These are phyloP conservation scores for Metschnikowia corniflorae DNA, from an alignment of 805 yeast species.

Conservation along the genomic window DNA sequence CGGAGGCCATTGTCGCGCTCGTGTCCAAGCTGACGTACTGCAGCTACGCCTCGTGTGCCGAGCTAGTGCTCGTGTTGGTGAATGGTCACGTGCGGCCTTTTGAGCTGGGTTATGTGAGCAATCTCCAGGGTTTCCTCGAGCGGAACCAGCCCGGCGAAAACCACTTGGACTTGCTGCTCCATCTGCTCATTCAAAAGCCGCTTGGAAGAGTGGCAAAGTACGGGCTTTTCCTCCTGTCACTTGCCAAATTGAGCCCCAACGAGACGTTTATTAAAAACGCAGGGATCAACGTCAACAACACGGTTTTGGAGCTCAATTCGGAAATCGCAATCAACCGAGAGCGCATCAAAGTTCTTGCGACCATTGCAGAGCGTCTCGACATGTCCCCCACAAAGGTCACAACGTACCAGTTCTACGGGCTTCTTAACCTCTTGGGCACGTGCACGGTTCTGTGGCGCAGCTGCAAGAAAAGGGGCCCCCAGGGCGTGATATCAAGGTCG, in stretches of 20 bases:
- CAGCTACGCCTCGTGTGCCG: constrained; percentile 10
- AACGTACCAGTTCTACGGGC: constrained; percentile 5
- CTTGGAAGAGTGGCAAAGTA: constrained; percentile 16
- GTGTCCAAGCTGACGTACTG: constrained; percentile 58
- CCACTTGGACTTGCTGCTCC: constrained; percentile 14
- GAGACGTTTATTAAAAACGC: constrained; percentile 3
- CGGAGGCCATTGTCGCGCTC: constrained; percentile 77
- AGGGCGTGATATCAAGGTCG: constrained; percentile 3
- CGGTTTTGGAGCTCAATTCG: constrained; percentile 7
- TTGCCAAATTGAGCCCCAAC: constrained; percentile 5
- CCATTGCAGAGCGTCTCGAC: constrained; percentile 4
- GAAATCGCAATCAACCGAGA: constrained; percentile 8
- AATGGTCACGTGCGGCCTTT: constrained; percentile 10
- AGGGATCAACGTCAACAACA: constrained; percentile 2
- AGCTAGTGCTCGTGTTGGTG: constrained; percentile 8
- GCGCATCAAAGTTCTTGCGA: constrained; percentile 7
- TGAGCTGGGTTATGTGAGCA: constrained; percentile 7
- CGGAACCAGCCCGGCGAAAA: constrained; percentile 12
- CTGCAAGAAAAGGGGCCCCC: constrained; percentile 3
- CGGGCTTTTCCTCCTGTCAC: constrained; percentile 10
- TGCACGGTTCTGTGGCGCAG: constrained; percentile 8
- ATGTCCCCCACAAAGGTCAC: constrained; percentile 1
- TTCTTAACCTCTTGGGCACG: constrained; percentile 2
- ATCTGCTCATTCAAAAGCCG: constrained; percentile 16
- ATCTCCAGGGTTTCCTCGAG: constrained; percentile 15